A percentile compares a stretch with the other conserved stretches of the same genome.
These are phyloP conservation scores for Hemisphaericaspora lyxosophila DNA, from an alignment of 1,139 yeast genomes.

Conservation along the genomic window DNA sequence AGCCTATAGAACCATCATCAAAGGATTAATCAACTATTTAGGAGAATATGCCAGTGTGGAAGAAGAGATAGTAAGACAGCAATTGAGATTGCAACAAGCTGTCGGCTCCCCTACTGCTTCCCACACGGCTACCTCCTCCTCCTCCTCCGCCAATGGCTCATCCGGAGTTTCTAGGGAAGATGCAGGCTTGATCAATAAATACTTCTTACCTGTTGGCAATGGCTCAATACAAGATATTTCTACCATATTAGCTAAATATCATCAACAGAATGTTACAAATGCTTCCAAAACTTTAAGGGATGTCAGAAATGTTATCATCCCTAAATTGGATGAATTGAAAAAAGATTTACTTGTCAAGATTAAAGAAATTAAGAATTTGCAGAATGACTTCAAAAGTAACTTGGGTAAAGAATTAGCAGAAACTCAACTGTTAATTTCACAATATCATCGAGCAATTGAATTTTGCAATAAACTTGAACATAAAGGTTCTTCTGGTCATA, in stretches of 20 bases:
- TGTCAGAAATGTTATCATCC: constrained; percentile 65
- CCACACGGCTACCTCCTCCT: constrained; percentile 4
- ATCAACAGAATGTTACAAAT: constrained; percentile 66
- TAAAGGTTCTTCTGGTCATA: constrained; percentile 12
- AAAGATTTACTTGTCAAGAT: constrained; percentile 80
- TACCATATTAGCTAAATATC: constrained; percentile 67
- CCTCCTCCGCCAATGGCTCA: constrained; percentile 2
- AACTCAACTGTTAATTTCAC: constrained; percentile 54
- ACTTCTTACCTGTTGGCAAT: constrained; percentile 71
- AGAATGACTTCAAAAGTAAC: constrained; percentile 78
- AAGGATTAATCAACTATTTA: constrained; percentile 71
- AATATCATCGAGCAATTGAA: constrained; percentile 47
- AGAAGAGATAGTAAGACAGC: constrained; percentile 85
- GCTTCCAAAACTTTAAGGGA: constrained; percentile 74
- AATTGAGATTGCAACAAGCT: constrained; percentile 77
- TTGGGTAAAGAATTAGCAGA: constrained; percentile 66
- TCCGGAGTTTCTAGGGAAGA: constrained; percentile 19
- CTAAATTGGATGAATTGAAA: constrained; percentile 81
- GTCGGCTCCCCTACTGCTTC: constrained; percentile 39
- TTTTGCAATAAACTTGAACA: constrained; percentile 35
- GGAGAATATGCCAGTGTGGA: constrained; percentile 81
- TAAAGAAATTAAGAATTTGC: constrained; percentile 79
- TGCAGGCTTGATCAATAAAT: constrained; percentile 35
- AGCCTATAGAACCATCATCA: constrained; percentile 82
- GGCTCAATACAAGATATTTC: constrained; percentile 86